Evolutionary conservation across 345 rosid species (phyloP).

Genomic region (Euphorbia peplus): DNA sequence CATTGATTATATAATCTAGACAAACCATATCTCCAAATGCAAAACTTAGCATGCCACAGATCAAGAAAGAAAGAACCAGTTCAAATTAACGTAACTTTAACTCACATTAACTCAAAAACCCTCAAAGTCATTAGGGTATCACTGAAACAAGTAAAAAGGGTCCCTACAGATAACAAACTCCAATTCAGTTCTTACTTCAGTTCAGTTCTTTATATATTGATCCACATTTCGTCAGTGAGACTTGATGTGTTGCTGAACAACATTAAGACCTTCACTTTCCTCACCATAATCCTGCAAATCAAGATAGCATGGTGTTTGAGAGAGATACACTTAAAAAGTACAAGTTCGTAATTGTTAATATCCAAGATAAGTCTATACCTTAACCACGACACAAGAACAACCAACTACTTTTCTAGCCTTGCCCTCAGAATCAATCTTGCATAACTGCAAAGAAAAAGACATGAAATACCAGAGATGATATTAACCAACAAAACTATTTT

Average conservation of each 20-base stretch:
- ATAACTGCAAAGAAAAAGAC: conserved; percentile 42
- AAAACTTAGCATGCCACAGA: conserved; percentile 1
- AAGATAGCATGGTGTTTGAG: neutral
- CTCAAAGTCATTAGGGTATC: neutral
- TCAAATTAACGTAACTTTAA: neutral
- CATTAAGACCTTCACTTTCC: conserved; percentile 23
- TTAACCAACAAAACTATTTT: neutral
- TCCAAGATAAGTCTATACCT: conserved; percentile 37
- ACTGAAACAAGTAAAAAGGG: neutral
- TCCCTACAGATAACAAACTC: neutral
- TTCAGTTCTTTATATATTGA: neutral
- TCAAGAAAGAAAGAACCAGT: neutral
- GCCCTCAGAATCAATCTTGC: conserved; percentile 85
- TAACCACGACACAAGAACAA: conserved; percentile 78
- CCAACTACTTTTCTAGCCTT: conserved; percentile 87
- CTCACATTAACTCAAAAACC: neutral
- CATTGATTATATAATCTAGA: neutral
- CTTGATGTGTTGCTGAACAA: conserved; percentile 24
- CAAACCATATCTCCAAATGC: neutral
- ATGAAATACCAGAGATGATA: neutral
- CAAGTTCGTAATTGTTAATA: too few relatives aligned
- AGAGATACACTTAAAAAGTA: neutral
- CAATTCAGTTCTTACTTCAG: conserved; percentile 6
- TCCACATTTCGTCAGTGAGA: conserved; percentile 10
- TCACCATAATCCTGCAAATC: conserved; percentile 21